A percentile compares a stretch with the other conserved stretches of the same genome.
phyloP scores from a whole-genome alignment of 805 yeast species.

The Millerozyma miso region DNA sequence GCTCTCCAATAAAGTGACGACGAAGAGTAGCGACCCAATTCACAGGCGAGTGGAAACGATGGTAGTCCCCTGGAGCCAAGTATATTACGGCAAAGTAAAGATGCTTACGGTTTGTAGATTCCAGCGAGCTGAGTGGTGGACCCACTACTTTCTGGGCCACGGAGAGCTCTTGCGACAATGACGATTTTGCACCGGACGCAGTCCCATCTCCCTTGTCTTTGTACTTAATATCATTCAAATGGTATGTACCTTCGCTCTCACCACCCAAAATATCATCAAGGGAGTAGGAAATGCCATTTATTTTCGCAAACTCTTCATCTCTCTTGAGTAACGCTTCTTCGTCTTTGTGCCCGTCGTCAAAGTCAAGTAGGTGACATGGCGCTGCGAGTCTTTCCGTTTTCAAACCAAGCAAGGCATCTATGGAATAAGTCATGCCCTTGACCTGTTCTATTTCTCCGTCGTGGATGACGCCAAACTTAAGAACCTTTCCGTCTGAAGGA shows the following conservation, averaged over 20 bases:
- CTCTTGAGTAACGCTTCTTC: constrained; percentile 44
- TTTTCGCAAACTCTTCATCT: constrained; percentile 71
- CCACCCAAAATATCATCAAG: constrained; percentile 66
- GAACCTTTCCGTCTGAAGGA: constrained; percentile 90
- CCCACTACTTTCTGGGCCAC: constrained; percentile 40
- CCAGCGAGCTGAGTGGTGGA: constrained; percentile 26
- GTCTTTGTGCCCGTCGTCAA: constrained; percentile 30
- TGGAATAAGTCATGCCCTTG: constrained; percentile 90
- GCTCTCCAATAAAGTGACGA: constrained; percentile 93
- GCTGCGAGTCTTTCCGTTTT: constrained; percentile 47
- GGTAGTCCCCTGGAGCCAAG: constrained; percentile 97
- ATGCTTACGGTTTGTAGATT: constrained; percentile 42
- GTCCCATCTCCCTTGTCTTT: constrained; percentile 70
- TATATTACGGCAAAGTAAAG: constrained; percentile 88
- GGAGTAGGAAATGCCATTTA: constrained; percentile 70
- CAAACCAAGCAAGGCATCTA: constrained; percentile 82
- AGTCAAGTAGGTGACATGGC: constrained; percentile 47
- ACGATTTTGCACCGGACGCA: constrained; percentile 24
- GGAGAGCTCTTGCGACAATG: constrained; percentile 33
- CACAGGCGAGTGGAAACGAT: constrained; percentile 92
- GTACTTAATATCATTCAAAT: constrained; percentile 45
- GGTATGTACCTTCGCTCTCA: constrained; percentile 38
- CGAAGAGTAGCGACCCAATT: constrained; percentile 93
- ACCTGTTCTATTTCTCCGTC: constrained; percentile 94
- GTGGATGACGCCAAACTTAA: constrained; percentile 76